Conservation (phyloP, 1,284 basidiomycete species). For the Leccinum proximum region DNA sequence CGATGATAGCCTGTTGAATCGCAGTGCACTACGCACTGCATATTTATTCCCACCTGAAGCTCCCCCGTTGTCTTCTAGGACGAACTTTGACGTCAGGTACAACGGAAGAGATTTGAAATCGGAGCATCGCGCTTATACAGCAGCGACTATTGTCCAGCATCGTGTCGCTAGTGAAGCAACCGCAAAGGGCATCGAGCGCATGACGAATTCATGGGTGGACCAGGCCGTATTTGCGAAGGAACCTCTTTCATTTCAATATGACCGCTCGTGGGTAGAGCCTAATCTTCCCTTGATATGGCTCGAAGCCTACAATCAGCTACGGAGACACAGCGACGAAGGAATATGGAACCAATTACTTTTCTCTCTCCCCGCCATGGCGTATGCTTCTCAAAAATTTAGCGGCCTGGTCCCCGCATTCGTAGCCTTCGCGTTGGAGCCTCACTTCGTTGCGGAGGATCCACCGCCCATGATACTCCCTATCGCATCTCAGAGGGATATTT, state of each 20-base stretch:
- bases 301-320: constrained; percentile 30
- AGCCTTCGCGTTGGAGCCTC: constrained; percentile 22
- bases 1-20: constrained; percentile 13
- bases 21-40: constrained; percentile 10
- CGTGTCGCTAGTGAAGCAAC: background rate
- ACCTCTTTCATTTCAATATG: constrained; percentile 16
- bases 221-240: background rate
- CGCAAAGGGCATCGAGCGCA: background rate
- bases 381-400: constrained; percentile 11
- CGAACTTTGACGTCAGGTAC: constrained; percentile 10
- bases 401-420: constrained; percentile 27
- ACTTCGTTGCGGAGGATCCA: constrained; percentile 11
- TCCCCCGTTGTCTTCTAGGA: background rate
- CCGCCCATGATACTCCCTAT: constrained; percentile 12
- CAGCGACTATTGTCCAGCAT: constrained; percentile 7
- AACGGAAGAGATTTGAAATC: constrained; percentile 7
- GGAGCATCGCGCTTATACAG: constrained; percentile 14
- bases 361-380: constrained; percentile 31
- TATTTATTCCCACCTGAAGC: constrained; percentile 11
- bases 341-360: constrained; percentile 28
- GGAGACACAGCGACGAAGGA: constrained; percentile 1
- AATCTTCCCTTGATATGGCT: constrained; percentile 25
- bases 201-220: constrained; percentile 12
- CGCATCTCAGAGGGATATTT: constrained; percentile 12
- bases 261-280: constrained; percentile 17